A percentile compares a stretch with the other conserved stretches of the same genome.
phyloP scores from a whole-genome alignment of 495 filamentous ascomycete species.

The Talaromyces ruber region DNA sequence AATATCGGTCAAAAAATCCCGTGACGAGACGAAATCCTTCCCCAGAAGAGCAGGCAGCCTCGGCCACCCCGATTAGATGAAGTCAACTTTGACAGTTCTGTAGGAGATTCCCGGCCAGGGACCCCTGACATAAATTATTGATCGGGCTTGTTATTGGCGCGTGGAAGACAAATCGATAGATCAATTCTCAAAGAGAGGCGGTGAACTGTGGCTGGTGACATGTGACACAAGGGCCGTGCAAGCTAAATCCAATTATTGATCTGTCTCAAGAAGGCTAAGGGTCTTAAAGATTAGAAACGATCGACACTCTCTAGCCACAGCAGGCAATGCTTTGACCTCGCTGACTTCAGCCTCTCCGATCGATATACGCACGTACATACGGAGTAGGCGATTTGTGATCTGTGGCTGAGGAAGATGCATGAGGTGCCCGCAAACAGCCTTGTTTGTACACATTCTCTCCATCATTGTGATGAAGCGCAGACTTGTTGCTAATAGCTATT shows the following conservation, averaged over 20 bases:
- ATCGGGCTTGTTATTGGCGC: background rate
- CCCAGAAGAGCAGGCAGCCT: too few species aligned
- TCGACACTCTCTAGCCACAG: slow-evolving; percentile 1
- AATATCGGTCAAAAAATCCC: background rate
- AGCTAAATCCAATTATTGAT: background rate
- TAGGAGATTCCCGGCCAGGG: background rate
- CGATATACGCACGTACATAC: background rate
- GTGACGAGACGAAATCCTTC: background rate
- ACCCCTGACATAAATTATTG: background rate
- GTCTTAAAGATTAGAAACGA: background rate
- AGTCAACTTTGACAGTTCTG: background rate
- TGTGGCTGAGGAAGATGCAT: background rate
- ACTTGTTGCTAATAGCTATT: background rate
- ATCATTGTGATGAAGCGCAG: background rate
- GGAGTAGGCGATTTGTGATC: background rate
- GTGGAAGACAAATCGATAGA: background rate
- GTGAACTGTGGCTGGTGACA: background rate
- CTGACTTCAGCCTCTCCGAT: background rate
- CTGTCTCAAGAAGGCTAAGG: background rate
- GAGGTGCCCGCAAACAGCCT: background rate
- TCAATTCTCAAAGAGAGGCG: background rate
- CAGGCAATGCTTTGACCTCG: background rate
- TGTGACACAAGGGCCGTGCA: background rate
- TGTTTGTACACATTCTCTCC: background rate
- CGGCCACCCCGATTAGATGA: background rate